Percentiles rank a stretch among this genome's conserved stretches.
phyloP scores from a whole-genome alignment of 306 rosid species.

The Cicer bijugum region DNA sequence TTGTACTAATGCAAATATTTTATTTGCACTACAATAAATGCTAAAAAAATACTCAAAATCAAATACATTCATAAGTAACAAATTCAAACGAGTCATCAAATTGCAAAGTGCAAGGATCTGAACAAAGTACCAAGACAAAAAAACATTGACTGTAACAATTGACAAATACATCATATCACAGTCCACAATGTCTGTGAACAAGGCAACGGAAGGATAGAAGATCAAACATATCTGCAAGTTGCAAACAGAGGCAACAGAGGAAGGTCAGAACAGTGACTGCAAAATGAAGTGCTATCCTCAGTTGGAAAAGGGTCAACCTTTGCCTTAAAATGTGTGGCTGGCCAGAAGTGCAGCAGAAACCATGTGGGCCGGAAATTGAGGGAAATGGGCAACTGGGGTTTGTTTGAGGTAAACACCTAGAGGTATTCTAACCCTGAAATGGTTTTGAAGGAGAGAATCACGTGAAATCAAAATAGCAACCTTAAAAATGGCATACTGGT shows the following conservation, averaged over 20 bases:
- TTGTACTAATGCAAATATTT: too few relatives aligned
- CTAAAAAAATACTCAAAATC: background rate
- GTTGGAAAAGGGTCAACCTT: background rate
- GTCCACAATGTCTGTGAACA: background rate
- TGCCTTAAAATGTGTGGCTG: background rate
- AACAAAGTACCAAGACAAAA: background rate
- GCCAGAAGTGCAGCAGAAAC: background rate
- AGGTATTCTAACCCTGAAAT: background rate
- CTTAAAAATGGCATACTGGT: background rate
- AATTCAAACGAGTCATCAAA: too few relatives aligned
- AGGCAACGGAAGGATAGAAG: background rate
- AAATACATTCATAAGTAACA: background rate
- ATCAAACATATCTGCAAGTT: background rate
- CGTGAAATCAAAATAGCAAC: background rate
- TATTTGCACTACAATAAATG: too few relatives aligned
- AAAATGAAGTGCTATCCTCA: background rate
- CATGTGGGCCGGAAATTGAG: background rate
- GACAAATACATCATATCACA: background rate
- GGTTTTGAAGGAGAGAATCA: background rate
- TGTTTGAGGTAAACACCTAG: background rate
- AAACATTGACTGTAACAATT: background rate
- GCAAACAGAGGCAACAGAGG: conserved; percentile 6
- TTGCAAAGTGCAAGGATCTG: too few relatives aligned
- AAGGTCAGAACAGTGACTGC: background rate
- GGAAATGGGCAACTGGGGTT: background rate